Conservation (phyloP, 345 rosid genomes). For the Trapa bicornis region DNA sequence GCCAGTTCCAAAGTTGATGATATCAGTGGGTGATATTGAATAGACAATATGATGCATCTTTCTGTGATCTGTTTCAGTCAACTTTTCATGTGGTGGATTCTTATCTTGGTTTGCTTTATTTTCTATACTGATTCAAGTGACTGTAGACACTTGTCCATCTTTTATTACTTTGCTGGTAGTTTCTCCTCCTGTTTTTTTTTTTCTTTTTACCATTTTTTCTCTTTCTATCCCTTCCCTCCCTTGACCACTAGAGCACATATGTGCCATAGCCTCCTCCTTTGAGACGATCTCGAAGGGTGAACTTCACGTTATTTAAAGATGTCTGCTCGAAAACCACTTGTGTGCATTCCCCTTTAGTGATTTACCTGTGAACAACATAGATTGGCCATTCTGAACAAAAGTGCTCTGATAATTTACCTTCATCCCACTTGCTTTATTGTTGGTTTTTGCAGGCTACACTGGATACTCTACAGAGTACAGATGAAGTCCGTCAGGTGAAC, state of each 20-base stretch:
- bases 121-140: neutral
- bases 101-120: neutral
- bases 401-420: neutral
- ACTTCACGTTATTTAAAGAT: neutral
- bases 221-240: neutral
- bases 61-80: neutral
- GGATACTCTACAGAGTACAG: slow-evolving; percentile 74
- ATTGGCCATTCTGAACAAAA: neutral
- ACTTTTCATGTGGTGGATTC: neutral
- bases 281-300: neutral
- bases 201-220: neutral
- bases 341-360: neutral
- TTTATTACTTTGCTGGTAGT: neutral
- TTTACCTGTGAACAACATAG: neutral
- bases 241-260: neutral
- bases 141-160: neutral
- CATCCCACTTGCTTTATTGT: slow-evolving; percentile 10
- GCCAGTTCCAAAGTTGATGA: neutral
- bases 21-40: neutral
- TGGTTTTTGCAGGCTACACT: slow-evolving; percentile 56
- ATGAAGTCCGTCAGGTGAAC: slow-evolving; percentile 80
- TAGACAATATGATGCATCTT: neutral
- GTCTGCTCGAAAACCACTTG: neutral
- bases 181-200: neutral
- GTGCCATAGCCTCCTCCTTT: neutral